A percentile compares a stretch with the other conserved stretches of the same genome.
These are phyloP conservation scores for Millerozyma acaciae DNA, from an alignment of 805 yeast species.

Conservation along the genomic window DNA sequence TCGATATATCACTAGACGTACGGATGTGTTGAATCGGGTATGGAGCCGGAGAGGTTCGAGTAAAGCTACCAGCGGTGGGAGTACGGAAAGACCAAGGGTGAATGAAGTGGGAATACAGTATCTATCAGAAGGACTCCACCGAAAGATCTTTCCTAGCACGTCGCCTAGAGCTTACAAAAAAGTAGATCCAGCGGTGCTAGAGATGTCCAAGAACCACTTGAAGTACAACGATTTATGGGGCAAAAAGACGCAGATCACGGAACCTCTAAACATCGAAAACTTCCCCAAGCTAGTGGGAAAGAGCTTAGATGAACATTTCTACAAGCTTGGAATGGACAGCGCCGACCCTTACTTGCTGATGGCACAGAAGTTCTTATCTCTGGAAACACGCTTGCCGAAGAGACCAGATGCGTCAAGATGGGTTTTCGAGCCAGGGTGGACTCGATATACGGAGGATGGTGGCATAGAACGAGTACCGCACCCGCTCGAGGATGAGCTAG, in stretches of 20 bases:
- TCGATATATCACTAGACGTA: no score
- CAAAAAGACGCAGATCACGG: constrained; percentile 58
- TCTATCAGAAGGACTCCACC: constrained; percentile 54
- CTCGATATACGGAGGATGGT: constrained; percentile 56
- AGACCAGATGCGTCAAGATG: constrained; percentile 51
- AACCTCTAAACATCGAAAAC: constrained; percentile 53
- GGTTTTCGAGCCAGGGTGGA: constrained; percentile 74
- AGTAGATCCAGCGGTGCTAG: constrained; percentile 31
- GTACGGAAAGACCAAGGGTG: constrained; percentile 50
- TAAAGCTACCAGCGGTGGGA: no score
- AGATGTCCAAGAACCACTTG: constrained; percentile 60
- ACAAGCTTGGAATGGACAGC: constrained; percentile 56
- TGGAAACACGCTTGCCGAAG: constrained; percentile 25
- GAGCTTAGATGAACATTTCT: constrained; percentile 81
- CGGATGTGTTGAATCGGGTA: no score
- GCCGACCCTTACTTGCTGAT: constrained; percentile 57
- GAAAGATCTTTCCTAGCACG: constrained; percentile 53
- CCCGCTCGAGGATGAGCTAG: constrained; percentile 70
- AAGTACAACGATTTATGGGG: constrained; percentile 65
- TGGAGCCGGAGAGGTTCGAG: no score
- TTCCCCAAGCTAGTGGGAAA: constrained; percentile 74
- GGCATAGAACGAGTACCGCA: constrained; percentile 54
- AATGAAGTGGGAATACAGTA: constrained; percentile 83
- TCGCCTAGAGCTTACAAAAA: constrained; percentile 24
- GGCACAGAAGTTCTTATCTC: constrained; percentile 41